phyloP scores from a whole-genome alignment of 2,329 filamentous ascomycete genomes.

The Bipolaris gigantea region DNA sequence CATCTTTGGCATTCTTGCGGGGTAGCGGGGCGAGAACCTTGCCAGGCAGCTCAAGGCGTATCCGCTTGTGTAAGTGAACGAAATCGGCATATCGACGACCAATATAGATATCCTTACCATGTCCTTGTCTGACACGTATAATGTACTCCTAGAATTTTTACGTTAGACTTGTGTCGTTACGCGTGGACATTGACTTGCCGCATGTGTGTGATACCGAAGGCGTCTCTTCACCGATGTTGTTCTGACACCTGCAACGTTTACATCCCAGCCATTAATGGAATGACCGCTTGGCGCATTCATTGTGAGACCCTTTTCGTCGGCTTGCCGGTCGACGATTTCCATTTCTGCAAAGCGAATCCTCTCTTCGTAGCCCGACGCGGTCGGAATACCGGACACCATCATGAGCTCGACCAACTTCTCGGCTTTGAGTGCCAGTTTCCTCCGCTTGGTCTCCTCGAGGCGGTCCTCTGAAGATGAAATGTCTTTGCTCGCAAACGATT shows the following conservation, averaged over 20 bases:
- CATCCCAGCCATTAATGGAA: constrained; percentile 92
- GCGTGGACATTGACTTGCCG: constrained; percentile 58
- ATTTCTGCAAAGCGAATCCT: constrained; percentile 95
- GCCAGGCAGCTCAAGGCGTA: constrained; percentile 85
- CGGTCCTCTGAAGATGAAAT: constrained; percentile 97
- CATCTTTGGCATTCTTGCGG: constrained; percentile 85
- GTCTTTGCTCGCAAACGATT: constrained; percentile 95
- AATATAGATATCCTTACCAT: constrained; percentile 75
- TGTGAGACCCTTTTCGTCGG: constrained; percentile 86
- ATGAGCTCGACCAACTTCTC: constrained; percentile 97
- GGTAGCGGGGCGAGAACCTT: constrained; percentile 85
- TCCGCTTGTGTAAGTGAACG: constrained; percentile 71
- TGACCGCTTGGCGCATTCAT: constrained; percentile 88
- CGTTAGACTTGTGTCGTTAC: constrained; percentile 5
- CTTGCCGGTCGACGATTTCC: constrained; percentile 90
- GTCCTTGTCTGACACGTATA: constrained; percentile 78
- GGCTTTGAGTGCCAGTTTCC: constrained; percentile 88
- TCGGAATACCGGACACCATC: constrained; percentile 98
- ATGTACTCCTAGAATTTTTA: constrained; percentile 71
- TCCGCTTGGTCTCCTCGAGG: constrained; percentile 91
- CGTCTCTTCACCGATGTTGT: constrained; percentile 80
- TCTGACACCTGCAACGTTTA: constrained; percentile 89
- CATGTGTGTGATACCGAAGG: constrained; percentile 86
- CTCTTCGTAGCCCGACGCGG: constrained; percentile 95
- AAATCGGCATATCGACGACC: constrained; percentile 90